Percentiles rank a stretch among this genome's conserved stretches.
phyloP scores from a whole-genome alignment of 441 rosid genomes.

The Erysimum pusillum region DNA sequence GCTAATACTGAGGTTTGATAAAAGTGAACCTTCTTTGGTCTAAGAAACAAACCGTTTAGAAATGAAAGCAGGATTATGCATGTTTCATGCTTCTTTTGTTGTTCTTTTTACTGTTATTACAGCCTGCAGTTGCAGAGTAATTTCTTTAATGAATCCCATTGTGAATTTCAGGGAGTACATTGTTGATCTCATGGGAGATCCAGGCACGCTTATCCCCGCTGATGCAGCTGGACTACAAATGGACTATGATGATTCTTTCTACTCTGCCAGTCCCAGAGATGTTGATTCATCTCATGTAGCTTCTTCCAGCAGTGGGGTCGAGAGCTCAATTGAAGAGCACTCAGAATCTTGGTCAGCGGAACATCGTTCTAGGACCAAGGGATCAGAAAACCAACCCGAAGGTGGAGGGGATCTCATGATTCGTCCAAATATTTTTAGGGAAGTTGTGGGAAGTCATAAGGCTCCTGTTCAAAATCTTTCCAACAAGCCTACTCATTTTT shows the following conservation, averaged over 20 bases:
- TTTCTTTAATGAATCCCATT: conserved; percentile 28
- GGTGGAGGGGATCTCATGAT: conserved; percentile 50
- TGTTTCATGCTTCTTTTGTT: conserved; percentile 19
- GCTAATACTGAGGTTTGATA: conserved; percentile 8
- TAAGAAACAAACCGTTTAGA: conserved; percentile 2
- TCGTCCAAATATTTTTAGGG: conserved; percentile 43
- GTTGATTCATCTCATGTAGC: conserved; percentile 65
- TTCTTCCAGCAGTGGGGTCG: conserved; percentile 77
- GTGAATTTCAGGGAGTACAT: conserved; percentile 90
- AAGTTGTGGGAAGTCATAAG: conserved; percentile 51
- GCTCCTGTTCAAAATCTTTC: conserved; percentile 51
- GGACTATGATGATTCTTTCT: conserved; percentile 68
- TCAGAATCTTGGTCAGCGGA: conserved; percentile 53
- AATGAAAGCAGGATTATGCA: conserved; percentile 28
- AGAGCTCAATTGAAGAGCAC: conserved; percentile 69
- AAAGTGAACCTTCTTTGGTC: conserved; percentile 26
- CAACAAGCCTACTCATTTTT: conserved; percentile 60
- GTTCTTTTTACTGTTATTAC: conserved; percentile 19
- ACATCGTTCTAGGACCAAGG: conserved; percentile 54
- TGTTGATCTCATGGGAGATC: conserved; percentile 97
- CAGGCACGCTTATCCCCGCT: conserved; percentile 95
- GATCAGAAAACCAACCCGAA: conserved; percentile 52
- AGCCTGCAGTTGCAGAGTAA: conserved; percentile 9
- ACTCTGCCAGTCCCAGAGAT: conserved; percentile 75
- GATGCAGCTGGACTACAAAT: conserved; percentile 77